Conservation (phyloP, 345 rosid species). For the Pugionium dolabratum region DNA sequence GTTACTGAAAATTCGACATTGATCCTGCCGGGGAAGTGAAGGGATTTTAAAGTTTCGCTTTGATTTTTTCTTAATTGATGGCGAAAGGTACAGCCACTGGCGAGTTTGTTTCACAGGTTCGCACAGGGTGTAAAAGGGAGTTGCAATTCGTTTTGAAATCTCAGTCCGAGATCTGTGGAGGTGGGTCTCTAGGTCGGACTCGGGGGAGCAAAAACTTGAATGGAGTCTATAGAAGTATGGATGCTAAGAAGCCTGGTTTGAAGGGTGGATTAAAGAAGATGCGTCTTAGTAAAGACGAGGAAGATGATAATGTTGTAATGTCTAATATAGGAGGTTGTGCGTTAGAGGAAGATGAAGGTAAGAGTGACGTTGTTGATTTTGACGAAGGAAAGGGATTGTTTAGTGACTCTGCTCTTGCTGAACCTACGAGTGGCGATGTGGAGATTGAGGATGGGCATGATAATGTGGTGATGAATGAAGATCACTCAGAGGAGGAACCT, state of each 20-base stretch:
- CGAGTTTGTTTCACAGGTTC: conserved; percentile 55
- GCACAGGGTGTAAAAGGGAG: conserved; percentile 83
- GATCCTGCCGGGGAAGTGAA: neutral
- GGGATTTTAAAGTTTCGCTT: neutral
- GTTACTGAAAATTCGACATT: conserved; percentile 15
- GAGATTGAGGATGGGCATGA: neutral
- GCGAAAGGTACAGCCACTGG: conserved; percentile 59
- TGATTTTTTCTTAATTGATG: conserved; percentile 38
- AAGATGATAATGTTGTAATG: conserved; percentile 1
- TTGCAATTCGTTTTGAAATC: conserved; percentile 77
- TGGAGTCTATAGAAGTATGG: conserved; percentile 1
- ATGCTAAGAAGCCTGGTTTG: conserved; percentile 35
- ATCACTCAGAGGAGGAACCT: neutral
- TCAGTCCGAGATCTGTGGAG: conserved; percentile 77
- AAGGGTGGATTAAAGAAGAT: conserved; percentile 33
- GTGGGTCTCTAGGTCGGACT: conserved; percentile 66
- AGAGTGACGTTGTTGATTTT: conserved; percentile 71
- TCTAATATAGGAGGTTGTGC: conserved; percentile 35
- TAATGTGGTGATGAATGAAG: conserved; percentile 14
- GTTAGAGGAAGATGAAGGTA: conserved; percentile 64
- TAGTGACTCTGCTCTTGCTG: conserved; percentile 20
- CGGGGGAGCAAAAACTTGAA: conserved; percentile 47
- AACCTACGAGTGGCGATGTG: conserved; percentile 36
- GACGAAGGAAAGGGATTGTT: conserved; percentile 48
- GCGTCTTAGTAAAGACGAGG: conserved; percentile 33